Evolutionary conservation across 2,329 filamentous ascomycete species (phyloP).

Genomic region (Dactylellina haptotyla): DNA sequence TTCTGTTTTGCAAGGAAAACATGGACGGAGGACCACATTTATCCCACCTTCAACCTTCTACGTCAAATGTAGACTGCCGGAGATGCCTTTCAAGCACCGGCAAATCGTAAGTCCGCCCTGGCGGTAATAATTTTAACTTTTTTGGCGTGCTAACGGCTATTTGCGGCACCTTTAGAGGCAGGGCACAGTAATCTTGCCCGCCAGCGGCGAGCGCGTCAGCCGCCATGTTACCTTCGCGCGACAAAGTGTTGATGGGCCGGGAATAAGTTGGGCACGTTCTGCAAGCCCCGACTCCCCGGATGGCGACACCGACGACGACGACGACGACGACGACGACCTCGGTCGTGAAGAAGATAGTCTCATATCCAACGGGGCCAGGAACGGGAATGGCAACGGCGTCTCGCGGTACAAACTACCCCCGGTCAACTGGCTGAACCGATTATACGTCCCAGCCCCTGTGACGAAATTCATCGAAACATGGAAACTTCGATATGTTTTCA

Average conservation of each 20-base stretch:
- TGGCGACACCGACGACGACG: conserved; percentile 18
- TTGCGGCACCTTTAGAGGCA: conserved; percentile 58
- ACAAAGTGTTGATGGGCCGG: conserved; percentile 60
- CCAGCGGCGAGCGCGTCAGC: conserved; percentile 71
- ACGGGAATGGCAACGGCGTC: conserved; percentile 7
- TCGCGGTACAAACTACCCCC: not conserved
- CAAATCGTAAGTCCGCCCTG: conserved; percentile 39
- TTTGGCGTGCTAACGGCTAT: conserved; percentile 10
- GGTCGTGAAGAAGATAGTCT: conserved; percentile 14
- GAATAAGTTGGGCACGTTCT: conserved; percentile 56
- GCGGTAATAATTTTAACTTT: not conserved
- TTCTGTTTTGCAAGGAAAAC: not conserved
- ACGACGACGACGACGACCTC: conserved; percentile 4
- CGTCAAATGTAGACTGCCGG: conserved; percentile 24
- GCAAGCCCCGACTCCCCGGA: conserved; percentile 24
- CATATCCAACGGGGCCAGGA: conserved; percentile 15
- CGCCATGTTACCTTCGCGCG: conserved; percentile 69
- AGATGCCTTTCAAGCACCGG: conserved; percentile 43
- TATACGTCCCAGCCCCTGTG: conserved; percentile 60
- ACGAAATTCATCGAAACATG: conserved; percentile 66
- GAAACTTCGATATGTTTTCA: conserved; percentile 67
- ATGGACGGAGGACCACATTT: no score
- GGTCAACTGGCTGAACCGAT: conserved; percentile 53
- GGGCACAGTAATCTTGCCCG: conserved; percentile 71
- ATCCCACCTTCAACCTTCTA: conserved; percentile 3